Evolutionary conservation across 352 stramenopile genomes (phyloP), one percentile per base, ranked within the genome.

Genomic region (Phytophthora pisi): DNA sequence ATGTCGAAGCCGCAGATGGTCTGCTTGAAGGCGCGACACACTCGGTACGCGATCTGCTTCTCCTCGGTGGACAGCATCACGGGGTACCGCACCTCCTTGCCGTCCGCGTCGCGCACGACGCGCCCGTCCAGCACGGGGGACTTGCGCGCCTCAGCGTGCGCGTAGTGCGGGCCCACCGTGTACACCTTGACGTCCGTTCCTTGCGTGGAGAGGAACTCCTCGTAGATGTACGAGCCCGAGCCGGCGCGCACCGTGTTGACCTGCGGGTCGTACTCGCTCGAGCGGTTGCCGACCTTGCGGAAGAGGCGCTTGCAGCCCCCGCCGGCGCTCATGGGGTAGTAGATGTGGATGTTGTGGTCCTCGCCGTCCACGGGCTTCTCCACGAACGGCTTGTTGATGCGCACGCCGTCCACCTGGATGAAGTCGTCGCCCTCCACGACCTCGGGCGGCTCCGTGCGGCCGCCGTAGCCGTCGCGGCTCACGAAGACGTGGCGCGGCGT

Each of bases 131-230:
- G 89, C n/a, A 98, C 96, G 0, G 98, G 98, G 23, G 89, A 98
- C 83, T 99, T 99, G 47, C 98, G 85, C n/a, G 98, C 98, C 76
- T 99, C 98, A 0, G 98, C 98, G 78, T 99, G 98, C 18, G 97
- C 98, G 74, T 99, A 99, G 69, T 99, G 93, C 0, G 97, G 89
- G 2, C 97, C 98, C 6, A 99, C 98, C 0, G 96, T 99, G 77
- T 99, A 99, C 64, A 99, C 98, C 77, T 99, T 99, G 47, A 99
- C 98, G 80, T 99, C 98, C 0, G 97, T 99, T 23, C 98, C 98
- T 66, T 99, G 97, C 8, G 98, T 99, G 53, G 98, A 97, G 1
- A 99, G 84, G 73, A 99, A 99, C 62, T 98, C 92, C 74, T 99
- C 97, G 77, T 99, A 99, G 64, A 99, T 97, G 78, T 91, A 99